Evolutionary conservation across 495 filamentous ascomycete species (phyloP).

Genomic region (Penicillium coffeae): DNA sequence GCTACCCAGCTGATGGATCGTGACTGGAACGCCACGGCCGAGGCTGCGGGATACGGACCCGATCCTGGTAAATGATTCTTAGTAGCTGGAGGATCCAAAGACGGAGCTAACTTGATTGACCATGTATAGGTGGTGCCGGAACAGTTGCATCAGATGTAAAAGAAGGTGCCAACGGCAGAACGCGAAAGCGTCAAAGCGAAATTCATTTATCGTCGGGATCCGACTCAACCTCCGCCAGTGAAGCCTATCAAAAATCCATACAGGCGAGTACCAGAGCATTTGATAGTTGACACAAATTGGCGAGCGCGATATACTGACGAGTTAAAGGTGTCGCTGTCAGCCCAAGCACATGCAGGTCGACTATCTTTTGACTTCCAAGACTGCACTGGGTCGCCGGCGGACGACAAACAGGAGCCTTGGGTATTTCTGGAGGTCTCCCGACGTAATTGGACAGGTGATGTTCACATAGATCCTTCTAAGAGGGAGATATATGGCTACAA

Average conservation of each 20-base stretch:
- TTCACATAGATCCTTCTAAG: conserved; percentile 13
- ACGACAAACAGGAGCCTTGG: conserved; percentile 13
- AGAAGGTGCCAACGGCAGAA: conserved; percentile 24
- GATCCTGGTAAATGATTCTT: conserved; percentile 9
- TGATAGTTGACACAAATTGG: too few species aligned
- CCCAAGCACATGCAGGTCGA: conserved; percentile 21
- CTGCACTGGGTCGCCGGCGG: not conserved
- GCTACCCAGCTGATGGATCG: conserved; percentile 15
- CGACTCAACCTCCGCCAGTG: not conserved
- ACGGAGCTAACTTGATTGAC: not conserved
- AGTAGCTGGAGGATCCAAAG: not conserved
- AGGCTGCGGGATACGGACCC: conserved; percentile 19
- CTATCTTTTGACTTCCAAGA: conserved; percentile 21
- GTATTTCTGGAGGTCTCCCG: conserved; percentile 24
- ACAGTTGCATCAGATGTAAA: conserved; percentile 18
- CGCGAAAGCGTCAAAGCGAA: conserved; percentile 10
- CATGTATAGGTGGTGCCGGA: conserved; percentile 14
- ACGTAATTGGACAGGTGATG: conserved; percentile 25
- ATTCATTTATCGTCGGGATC: not conserved
- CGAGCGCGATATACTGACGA: not conserved
- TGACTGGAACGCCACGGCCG: conserved; percentile 26
- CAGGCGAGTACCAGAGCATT: conserved; percentile 15
- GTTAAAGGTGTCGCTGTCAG: conserved; percentile 18
- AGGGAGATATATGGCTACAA: conserved; percentile 24
- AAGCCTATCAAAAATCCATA: conserved; percentile 8